Base-by-base conservation (phyloP, 2,329 filamentous ascomycete species). In the Penicillium sp. region DNA sequence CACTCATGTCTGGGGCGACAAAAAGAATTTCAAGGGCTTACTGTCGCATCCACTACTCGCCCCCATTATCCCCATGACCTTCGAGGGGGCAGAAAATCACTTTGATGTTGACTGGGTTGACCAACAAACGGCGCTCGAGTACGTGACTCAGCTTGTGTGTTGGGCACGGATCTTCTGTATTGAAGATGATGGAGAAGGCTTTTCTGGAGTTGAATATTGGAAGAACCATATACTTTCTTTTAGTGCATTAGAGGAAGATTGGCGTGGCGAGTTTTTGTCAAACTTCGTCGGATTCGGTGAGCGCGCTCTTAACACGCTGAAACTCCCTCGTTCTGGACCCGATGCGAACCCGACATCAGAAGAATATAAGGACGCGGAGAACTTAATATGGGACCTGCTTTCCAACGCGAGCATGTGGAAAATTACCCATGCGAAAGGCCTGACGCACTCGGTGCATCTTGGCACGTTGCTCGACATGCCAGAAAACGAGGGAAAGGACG, bases 401-500 rank as follows among this genome's bases (percentile, higher is more conserved):
- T 65, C 71, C 11, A 62, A 64, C 43, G 65, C 66, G 3, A 63
- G 63, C 3, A 63, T 71, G 65, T 64, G 72, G 60, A 75, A 74
- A 56, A 66, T 75, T n/a, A 68, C 66, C 1, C 71, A 72, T 58
- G 71, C 66, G 0, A 68, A 69, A 53, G 60, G 61, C 1, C 35
- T 71, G 35, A 66, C 64, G 7, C 60, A 64, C 20, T 63, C 60
- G 11, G 48, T 62, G 14, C 60, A 63, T 21, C 58, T 69, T 16
- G 71, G 71, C 0, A 57, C 61, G 5, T 50, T 74, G 9, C 64
- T 68, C 48, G 71, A 74, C 50, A 48, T 58, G 57, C 57, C 62
- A 16, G 71, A 73, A 52, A 67, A 74, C 47, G 59, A 65, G 35
- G 65, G 64, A 9, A 68, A 64, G 21, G 68, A 74, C 52, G 60